Percentiles rank a stretch among this genome's conserved stretches.
Conservation (phyloP, 2,329 filamentous ascomycete species). For the Teratosphaeria destructans region DNA sequence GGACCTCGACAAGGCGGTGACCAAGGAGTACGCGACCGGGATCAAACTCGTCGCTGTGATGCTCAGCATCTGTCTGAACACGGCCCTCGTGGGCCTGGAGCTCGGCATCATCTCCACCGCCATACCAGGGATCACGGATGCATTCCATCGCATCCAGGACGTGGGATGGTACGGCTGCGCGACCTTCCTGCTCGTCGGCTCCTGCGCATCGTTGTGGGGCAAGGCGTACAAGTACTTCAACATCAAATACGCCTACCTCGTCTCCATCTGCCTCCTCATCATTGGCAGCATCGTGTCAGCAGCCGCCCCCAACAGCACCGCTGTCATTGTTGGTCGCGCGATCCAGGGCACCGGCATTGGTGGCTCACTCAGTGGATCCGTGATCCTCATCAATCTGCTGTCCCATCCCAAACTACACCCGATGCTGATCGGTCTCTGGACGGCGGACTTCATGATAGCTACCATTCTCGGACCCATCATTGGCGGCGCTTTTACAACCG, state of each 20-base stretch:
- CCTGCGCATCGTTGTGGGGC: slow-evolving; percentile 20
- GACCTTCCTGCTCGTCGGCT: slow-evolving; percentile 37
- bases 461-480: slow-evolving; percentile 32
- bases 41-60: not conserved
- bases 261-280: slow-evolving; percentile 37
- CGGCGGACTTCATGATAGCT: slow-evolving; percentile 30
- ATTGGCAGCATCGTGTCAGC: slow-evolving; percentile 47
- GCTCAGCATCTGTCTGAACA: slow-evolving; percentile 8
- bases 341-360: slow-evolving; percentile 45
- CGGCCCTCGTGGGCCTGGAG: slow-evolving; percentile 22
- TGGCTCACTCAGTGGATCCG: slow-evolving; percentile 41
- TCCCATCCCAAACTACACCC: slow-evolving; percentile 34
- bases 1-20: no score
- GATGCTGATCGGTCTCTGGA: slow-evolving; percentile 29
- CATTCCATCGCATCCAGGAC: slow-evolving; percentile 37
- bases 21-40: not conserved
- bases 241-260: slow-evolving; percentile 27
- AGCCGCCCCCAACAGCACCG: slow-evolving; percentile 36
- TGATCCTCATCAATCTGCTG: slow-evolving; percentile 40
- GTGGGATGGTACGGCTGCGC: slow-evolving; percentile 36
- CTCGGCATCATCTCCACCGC: slow-evolving; percentile 27
- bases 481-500: slow-evolving; percentile 33
- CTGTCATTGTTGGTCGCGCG: slow-evolving; percentile 47
- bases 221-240: not conserved
- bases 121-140: slow-evolving; percentile 33